A percentile compares a stretch with the other conserved stretches of the same genome.
These are phyloP conservation scores for Wolfiporia cocos DNA, from an alignment of 1,284 basidiomycete species.

Conservation along the genomic window DNA sequence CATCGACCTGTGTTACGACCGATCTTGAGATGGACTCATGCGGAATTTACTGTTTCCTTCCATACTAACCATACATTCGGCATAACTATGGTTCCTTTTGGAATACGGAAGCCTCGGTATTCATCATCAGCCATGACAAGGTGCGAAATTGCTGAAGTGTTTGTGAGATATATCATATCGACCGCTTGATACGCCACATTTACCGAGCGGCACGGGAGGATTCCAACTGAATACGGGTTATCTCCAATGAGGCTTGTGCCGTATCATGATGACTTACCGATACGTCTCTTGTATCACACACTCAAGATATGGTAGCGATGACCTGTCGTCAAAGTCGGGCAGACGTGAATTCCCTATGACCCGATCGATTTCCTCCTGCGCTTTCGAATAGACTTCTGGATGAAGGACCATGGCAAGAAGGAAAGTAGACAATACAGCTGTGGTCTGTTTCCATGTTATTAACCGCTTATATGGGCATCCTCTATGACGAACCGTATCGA, in stretches of 20 bases:
- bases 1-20: too few species aligned
- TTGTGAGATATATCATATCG: neutral
- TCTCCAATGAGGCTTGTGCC: too few species aligned
- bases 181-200: slow-evolving; percentile 1
- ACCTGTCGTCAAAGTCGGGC: slow-evolving; percentile 41
- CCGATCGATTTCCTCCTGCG: slow-evolving; percentile 47
- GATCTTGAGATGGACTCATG: too few species aligned
- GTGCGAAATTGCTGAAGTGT: slow-evolving; percentile 38
- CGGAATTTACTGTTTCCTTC: neutral
- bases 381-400: slow-evolving; percentile 42
- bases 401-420: slow-evolving; percentile 43
- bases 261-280: slow-evolving; percentile 29
- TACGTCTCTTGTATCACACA: slow-evolving; percentile 43
- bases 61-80: slow-evolving; percentile 38
- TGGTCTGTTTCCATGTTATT: slow-evolving; percentile 29
- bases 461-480: neutral
- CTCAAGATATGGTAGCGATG: slow-evolving; percentile 46
- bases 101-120: slow-evolving; percentile 41
- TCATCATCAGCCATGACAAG: slow-evolving; percentile 41
- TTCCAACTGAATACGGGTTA: slow-evolving; percentile 16
- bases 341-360: slow-evolving; percentile 40
- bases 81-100: slow-evolving; percentile 37
- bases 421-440: slow-evolving; percentile 37
- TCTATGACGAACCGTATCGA: slow-evolving; percentile 23
- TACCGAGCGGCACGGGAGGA: slow-evolving; percentile 19